Evolutionary conservation across 768 basidiomycete genomes (phyloP).

Genomic region (Leccinum incarnatum): DNA sequence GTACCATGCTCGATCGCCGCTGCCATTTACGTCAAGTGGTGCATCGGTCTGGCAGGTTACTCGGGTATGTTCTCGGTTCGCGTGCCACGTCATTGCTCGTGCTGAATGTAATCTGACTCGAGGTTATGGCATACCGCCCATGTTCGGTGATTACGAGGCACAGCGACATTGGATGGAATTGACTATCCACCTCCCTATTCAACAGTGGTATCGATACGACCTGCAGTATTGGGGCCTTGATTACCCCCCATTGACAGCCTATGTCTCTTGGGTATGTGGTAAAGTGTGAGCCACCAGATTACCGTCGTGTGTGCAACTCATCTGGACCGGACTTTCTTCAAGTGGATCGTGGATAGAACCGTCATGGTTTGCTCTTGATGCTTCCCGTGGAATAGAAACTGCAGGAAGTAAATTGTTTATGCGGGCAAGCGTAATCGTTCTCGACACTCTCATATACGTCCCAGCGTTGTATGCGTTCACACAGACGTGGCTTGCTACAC

Average conservation of each 20-base stretch:
- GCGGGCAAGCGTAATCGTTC: slow-evolving; percentile 68
- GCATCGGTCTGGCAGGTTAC: slow-evolving; percentile 73
- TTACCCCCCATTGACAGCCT: slow-evolving; percentile 92
- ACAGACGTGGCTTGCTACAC: slow-evolving; percentile 59
- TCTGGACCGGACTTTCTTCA: slow-evolving; percentile 1
- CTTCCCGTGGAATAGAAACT: slow-evolving; percentile 72
- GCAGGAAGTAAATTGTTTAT: slow-evolving; percentile 69
- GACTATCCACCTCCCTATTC: slow-evolving; percentile 69
- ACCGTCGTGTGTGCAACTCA: slow-evolving; percentile 1
- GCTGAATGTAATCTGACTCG: background rate
- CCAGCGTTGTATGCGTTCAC: slow-evolving; percentile 70
- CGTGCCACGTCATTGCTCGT: background rate
- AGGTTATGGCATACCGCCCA: slow-evolving; percentile 73
- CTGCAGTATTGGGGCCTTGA: slow-evolving; percentile 92
- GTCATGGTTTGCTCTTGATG: slow-evolving; percentile 67
- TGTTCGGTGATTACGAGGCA: slow-evolving; percentile 92
- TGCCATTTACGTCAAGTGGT: slow-evolving; percentile 61
- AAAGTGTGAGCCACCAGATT: slow-evolving; percentile 52
- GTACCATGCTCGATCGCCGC: slow-evolving; percentile 53
- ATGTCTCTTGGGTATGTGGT: slow-evolving; percentile 82
- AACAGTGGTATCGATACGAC: slow-evolving; percentile 87
- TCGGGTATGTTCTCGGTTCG: slow-evolving; percentile 55
- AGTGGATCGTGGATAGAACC: slow-evolving; percentile 52
- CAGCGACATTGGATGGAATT: slow-evolving; percentile 97
- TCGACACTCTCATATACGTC: slow-evolving; percentile 73